Base-by-base conservation (phyloP, 345 rosid species). In the Cochlearia excelsa region DNA sequence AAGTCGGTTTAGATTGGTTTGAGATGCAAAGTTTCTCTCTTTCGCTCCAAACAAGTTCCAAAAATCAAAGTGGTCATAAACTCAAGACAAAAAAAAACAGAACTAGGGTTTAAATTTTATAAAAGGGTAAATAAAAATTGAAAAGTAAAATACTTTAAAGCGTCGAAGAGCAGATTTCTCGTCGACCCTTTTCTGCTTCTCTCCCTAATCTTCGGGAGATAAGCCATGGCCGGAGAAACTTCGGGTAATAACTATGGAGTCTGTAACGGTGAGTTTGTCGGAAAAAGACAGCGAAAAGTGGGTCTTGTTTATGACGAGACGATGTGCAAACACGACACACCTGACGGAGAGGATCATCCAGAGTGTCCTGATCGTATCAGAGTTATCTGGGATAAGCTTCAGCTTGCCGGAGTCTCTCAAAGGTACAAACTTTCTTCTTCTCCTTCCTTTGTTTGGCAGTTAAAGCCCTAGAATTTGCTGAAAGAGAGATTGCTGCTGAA, bases 281-380 rank as follows among this genome's bases (percentile, higher is more conserved):
- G 40, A 33, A 38, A 46, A 26, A 27, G 10, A 1, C 75, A 55
- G 38, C 78, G 87, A 59, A 79, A 76, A 35, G 92, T 89, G 28
- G 96, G 97, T 28, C 57, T 89, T 43, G 6, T 80, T 5, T 89
- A 85, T 80, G 96, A 89, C 46, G 92, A 82, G 78, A 79, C 83
- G 52, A 93, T 87, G 97, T 84, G 97, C 57, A 82, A 74, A 29
- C 99, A 93, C 68, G 72, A 47, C 34, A 78, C 85, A 30, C 87
- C 95, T 4, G 78, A 84, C 62, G 88, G 75, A 6, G 90, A 79
- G 26, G 37, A 51, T 73, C 94, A 93, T 58, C 91, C 90, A 0
- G 96, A 89, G 69, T 76, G 82, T 71, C 94, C 95, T 53, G 61
- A 81, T 64, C 97, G 97, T 52, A 85, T 89, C 58, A 72, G 60